phyloP scores from a whole-genome alignment of 2,329 filamentous ascomycete genomes.

The Colletotrichum australisinense region DNA sequence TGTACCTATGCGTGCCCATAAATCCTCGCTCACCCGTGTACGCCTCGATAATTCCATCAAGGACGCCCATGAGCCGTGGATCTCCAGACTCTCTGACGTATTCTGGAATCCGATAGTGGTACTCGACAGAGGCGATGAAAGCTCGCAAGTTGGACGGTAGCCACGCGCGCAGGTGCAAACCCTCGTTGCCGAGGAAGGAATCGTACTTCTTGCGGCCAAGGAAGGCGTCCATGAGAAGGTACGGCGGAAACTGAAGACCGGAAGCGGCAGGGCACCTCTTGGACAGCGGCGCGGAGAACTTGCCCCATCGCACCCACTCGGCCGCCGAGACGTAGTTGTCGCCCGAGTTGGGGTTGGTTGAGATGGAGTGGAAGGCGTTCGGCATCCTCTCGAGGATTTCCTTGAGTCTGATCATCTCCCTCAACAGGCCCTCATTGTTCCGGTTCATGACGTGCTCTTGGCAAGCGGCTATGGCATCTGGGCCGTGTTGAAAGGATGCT shows the following conservation, averaged over 20 bases:
- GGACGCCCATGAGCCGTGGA: conserved; percentile 60
- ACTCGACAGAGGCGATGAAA: conserved; percentile 66
- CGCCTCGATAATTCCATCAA: conserved; percentile 66
- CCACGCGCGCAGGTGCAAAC: conserved; percentile 64
- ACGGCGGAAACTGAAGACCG: conserved; percentile 63
- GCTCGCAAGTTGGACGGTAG: conserved; percentile 64
- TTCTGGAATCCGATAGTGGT: conserved; percentile 64
- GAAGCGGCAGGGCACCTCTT: conserved; percentile 62
- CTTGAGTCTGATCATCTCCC: conserved; percentile 62
- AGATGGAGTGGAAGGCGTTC: conserved; percentile 65
- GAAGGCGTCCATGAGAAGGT: conserved; percentile 66
- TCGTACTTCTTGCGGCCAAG: conserved; percentile 61
- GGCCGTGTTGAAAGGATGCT: conserved; percentile 62
- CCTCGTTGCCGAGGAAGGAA: conserved; percentile 64
- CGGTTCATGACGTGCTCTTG: conserved; percentile 66
- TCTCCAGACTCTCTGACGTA: conserved; percentile 64
- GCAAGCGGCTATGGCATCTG: conserved; percentile 62
- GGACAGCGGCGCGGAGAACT: conserved; percentile 62
- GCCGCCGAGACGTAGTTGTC: conserved; percentile 61
- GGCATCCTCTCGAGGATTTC: conserved; percentile 65
- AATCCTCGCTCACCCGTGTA: conserved; percentile 67
- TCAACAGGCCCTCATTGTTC: conserved; percentile 61
- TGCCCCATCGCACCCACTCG: conserved; percentile 62
- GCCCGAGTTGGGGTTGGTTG: conserved; percentile 62
- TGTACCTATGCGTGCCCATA: conserved; percentile 68